phyloP scores from a whole-genome alignment of 202 grass and related monocot genomes.

The Musa balbisiana region DNA sequence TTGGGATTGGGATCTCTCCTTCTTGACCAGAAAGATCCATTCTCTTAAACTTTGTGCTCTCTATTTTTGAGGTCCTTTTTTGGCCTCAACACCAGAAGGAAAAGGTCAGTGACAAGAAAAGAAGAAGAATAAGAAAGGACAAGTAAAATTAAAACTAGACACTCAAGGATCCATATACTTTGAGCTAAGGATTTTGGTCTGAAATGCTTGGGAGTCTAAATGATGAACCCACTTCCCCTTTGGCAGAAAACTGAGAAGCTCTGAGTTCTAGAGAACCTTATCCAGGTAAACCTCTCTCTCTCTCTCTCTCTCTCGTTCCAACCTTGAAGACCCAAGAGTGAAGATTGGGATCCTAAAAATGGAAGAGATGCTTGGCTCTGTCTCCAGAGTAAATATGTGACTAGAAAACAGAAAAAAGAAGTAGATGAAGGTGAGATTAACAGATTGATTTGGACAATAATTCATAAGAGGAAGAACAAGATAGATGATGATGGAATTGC shows the following conservation, averaged over 20 bases:
- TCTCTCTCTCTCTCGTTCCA: background rate
- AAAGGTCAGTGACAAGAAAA: constrained; percentile 10
- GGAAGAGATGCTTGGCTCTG: background rate
- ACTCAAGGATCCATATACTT: background rate
- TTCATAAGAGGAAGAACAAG: background rate
- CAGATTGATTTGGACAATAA: background rate
- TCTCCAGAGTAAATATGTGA: too few species aligned
- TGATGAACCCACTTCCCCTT: background rate
- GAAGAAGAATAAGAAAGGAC: background rate
- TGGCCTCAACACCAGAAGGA: constrained; percentile 5
- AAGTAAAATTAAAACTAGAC: background rate
- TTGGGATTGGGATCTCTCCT: constrained; percentile 81
- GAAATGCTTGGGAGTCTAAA: background rate
- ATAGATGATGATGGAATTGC: background rate
- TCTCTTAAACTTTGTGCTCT: constrained; percentile 17
- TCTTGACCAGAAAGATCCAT: constrained; percentile 82
- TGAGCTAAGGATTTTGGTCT: background rate
- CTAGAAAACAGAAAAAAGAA: background rate
- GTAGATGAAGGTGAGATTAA: background rate
- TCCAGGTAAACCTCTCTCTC: background rate
- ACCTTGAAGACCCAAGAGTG: background rate
- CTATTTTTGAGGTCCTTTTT: background rate
- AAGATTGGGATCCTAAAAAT: background rate
- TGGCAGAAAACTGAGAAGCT: background rate
- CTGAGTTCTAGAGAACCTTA: constrained; percentile 8